Percentiles rank a stretch among this genome's conserved stretches.
Conservation (phyloP, 768 basidiomycete species). For the Xanthoconium purpureum region DNA sequence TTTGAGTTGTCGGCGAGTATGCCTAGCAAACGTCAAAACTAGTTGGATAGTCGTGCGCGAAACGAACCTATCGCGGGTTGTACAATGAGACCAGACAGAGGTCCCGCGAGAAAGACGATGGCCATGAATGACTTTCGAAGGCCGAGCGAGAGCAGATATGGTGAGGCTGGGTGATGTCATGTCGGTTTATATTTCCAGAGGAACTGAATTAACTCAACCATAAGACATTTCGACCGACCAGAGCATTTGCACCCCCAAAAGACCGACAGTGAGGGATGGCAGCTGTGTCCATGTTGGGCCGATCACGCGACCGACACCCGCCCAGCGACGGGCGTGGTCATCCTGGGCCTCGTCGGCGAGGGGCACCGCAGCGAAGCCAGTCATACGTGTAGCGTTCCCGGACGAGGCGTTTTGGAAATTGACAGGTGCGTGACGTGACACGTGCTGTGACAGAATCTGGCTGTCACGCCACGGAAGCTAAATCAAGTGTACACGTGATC, state of each 20-base stretch:
- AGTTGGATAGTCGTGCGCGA: not conserved
- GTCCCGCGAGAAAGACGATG: conserved; percentile 89
- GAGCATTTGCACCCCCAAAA: conserved; percentile 83
- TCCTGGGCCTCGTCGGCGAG: conserved; percentile 42
- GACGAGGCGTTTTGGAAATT: not conserved
- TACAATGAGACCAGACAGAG: conserved; percentile 83
- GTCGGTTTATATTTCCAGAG: not conserved
- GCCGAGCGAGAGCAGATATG: conserved; percentile 87
- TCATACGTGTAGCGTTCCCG: conserved; percentile 35
- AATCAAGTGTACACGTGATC: not conserved
- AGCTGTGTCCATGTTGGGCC: conserved; percentile 69
- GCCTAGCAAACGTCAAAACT: conserved; percentile 26
- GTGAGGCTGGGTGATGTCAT: conserved; percentile 50
- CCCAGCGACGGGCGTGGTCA: conserved; percentile 38
- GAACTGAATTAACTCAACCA: conserved; percentile 35
- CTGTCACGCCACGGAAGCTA: not conserved
- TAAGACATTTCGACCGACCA: conserved; percentile 98
- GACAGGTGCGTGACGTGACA: not conserved
- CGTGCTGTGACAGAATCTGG: not conserved
- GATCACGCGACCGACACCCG: conserved; percentile 55
- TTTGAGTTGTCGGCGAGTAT: conserved; percentile 82
- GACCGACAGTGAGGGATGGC: conserved; percentile 70
- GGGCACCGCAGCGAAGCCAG: conserved; percentile 49
- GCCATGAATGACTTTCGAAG: conserved; percentile 85
- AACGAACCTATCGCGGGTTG: conserved; percentile 80